Evolutionary conservation across 139 green algal species (phyloP).

Genomic region (Diplosphaera chodatii): DNA sequence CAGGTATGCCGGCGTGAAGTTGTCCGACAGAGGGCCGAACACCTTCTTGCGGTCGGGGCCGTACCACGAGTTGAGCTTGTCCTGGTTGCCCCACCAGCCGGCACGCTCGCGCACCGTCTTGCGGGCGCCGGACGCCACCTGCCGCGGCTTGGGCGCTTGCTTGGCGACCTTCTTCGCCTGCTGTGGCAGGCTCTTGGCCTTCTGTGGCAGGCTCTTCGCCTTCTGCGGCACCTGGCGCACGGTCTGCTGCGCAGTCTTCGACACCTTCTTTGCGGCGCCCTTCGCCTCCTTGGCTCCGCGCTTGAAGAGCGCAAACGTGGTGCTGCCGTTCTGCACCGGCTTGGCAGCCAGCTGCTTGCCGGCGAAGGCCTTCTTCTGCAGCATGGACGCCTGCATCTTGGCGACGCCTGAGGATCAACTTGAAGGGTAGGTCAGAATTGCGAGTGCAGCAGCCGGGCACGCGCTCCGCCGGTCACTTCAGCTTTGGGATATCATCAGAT

Average conservation of each 20-base stretch:
- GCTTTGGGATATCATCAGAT: too few relatives aligned
- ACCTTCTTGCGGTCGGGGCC: slow-evolving; percentile 73
- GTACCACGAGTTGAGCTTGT: not conserved
- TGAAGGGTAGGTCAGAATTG: not conserved
- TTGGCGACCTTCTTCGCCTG: not conserved
- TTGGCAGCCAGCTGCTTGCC: not conserved
- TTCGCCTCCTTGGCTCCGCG: not conserved
- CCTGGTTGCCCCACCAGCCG: slow-evolving; percentile 6
- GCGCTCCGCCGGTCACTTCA: too few relatives aligned
- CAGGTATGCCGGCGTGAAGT: slow-evolving; percentile 50
- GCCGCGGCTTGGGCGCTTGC: not conserved
- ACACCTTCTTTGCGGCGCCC: not conserved
- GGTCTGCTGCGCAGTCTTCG: not conserved
- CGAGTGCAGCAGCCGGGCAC: too few relatives aligned
- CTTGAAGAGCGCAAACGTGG: not conserved
- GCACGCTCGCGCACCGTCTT: slow-evolving; percentile 5
- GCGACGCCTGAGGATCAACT: not conserved
- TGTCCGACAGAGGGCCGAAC: slow-evolving; percentile 62
- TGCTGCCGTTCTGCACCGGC: not conserved
- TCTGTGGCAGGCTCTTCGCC: not conserved
- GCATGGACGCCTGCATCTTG: not conserved
- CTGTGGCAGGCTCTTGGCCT: not conserved
- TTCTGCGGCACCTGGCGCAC: not conserved
- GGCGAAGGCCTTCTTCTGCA: not conserved
- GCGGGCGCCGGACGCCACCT: not conserved